Base-by-base conservation (phyloP, 23 red algal species). In the Chondrus crispus region DNA sequence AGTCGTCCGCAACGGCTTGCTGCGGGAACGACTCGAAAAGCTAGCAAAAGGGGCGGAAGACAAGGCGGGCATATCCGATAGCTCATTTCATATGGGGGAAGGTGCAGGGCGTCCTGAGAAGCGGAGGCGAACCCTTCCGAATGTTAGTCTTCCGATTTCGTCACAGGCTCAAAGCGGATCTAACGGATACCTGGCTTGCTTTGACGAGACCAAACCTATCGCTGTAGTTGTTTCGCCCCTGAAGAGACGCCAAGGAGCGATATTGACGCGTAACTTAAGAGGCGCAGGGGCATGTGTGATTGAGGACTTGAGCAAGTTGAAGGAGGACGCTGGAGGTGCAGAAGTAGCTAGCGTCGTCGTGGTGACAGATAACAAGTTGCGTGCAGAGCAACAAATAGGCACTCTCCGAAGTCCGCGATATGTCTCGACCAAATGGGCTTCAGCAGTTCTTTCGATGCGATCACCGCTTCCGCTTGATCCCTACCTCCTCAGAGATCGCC, bases 381-480 rank as follows among this genome's bases (percentile, higher is more conserved):
- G 32, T 6, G 87, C 87, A 22, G 71, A 40, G 28, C 32, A 77
- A 30, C 28, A 44, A 3, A 8, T 66, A 66, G 60, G 9, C 9
- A 32, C 8, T 7, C 35, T 66, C 60, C 14, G 53, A 40, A 30
- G 20, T 78, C 18, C 42, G 9, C 6, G 44, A 63, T 49, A 80
- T 19, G 87, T 90, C 4, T 62, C 70, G 38, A 90, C 45, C 44
- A 75, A 80, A 62, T 90, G 87, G 87, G 69, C 87, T 3, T 75
- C 87, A 26, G 80, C 48, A 68, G 39, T 90, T 47, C 72, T 90
- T 18, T 42, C 72, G 11, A 46, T 51, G 36, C 87, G 64, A 60
- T 22, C 48, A 20, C 64, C 37, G 38, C 38, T 74, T 43, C 72
- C 87, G 5, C 24, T 62, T 40, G 42, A 47, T 20, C 72, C 50